Conservation (phyloP, 139 green algal genomes). For the Chlorella sp. region DNA sequence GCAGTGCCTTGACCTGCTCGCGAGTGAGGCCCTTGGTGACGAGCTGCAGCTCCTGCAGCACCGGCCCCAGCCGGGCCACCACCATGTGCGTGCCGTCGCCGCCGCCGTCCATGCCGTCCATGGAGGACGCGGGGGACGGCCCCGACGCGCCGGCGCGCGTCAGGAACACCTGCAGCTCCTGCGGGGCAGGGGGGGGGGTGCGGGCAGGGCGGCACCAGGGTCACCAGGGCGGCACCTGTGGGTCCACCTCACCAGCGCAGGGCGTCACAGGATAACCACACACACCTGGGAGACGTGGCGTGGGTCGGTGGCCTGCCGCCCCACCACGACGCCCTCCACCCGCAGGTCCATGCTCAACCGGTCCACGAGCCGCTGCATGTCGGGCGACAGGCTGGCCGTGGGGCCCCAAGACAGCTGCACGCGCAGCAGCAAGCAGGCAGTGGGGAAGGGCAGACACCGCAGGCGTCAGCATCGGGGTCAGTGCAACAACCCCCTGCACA, state of each 20-base stretch:
- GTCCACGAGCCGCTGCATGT: not conserved
- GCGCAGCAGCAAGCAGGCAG: no score
- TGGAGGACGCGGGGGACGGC: no score
- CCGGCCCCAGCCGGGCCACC: not conserved
- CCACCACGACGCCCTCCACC: not conserved
- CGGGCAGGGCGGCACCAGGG: not conserved
- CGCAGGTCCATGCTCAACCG: not conserved
- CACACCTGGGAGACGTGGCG: not conserved
- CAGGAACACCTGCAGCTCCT: conserved; percentile 4
- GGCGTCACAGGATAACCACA: not conserved
- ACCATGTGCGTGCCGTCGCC: no score
- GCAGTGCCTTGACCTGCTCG: not conserved
- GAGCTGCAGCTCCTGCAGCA: conserved; percentile 3
- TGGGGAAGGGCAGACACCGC: no score
- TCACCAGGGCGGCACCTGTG: not conserved
- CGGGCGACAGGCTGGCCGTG: not conserved
- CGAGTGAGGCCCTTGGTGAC: not conserved
- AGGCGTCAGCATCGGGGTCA: not conserved
- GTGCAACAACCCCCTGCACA: not conserved
- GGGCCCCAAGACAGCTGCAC: not conserved
- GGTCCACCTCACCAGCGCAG: not conserved
- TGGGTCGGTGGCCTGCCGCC: not conserved
- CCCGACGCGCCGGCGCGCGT: not conserved
- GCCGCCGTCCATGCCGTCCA: no score
- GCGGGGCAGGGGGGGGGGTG: not conserved